Conservation (phyloP, 805 yeast genomes). For the Saccharomycopsis oosterbeekiorum region DNA sequence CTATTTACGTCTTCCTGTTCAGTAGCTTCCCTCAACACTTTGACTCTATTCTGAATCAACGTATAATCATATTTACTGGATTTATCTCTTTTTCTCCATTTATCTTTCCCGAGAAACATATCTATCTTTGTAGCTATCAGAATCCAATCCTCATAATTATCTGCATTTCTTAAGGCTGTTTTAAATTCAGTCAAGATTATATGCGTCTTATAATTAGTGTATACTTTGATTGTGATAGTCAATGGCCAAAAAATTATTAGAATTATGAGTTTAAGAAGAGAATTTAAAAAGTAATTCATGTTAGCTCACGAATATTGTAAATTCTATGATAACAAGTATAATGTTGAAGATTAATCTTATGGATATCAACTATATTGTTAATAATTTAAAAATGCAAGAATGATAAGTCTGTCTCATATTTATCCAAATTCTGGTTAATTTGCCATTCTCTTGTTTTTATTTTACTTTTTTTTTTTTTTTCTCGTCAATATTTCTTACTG, state of each 20-base stretch:
- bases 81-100: conserved; percentile 62
- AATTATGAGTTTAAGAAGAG: conserved; percentile 6
- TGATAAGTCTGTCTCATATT: background rate
- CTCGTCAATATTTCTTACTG: background rate
- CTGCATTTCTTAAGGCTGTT: conserved; percentile 28
- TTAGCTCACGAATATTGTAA: background rate
- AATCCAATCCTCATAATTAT: conserved; percentile 65
- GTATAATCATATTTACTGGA: conserved; percentile 46
- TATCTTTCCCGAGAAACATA: conserved; percentile 40
- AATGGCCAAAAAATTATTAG: conserved; percentile 16
- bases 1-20: conserved; percentile 44
- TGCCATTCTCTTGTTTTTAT: background rate
- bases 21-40: conserved; percentile 52
- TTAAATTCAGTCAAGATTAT: conserved; percentile 4
- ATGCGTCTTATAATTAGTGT: conserved; percentile 12
- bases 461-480: background rate
- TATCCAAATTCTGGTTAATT: background rate
- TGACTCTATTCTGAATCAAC: conserved; percentile 65
- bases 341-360: background rate
- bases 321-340: background rate
- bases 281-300: conserved; percentile 7
- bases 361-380: background rate
- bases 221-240: conserved; percentile 13
- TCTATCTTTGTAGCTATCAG: conserved; percentile 40
- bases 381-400: too few species aligned